phyloP scores from a whole-genome alignment of 2,329 filamentous ascomycete genomes.

The Fusarium heterosporum region DNA sequence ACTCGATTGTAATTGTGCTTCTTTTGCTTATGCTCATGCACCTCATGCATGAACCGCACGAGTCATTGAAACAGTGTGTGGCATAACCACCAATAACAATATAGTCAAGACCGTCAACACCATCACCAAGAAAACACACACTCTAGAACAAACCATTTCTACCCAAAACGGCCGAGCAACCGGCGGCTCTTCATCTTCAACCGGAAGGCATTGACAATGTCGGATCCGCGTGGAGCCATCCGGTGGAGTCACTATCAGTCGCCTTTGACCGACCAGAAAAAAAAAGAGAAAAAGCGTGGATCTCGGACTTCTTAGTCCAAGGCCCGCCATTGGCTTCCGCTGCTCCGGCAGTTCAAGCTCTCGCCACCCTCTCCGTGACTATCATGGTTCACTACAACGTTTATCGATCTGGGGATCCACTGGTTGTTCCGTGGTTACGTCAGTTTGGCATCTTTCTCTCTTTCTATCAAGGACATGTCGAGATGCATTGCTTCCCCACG shows the following conservation, averaged over 20 bases:
- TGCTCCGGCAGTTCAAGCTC: conserved; percentile 17
- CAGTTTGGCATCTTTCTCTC: conserved; percentile 9
- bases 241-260: background rate
- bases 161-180: conserved; percentile 8
- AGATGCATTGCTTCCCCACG: background rate
- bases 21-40: background rate
- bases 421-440: conserved; percentile 21
- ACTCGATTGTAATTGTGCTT: background rate
- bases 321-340: conserved; percentile 24
- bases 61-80: conserved; percentile 1
- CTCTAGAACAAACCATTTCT: background rate
- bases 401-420: conserved; percentile 19
- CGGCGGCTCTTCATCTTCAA: conserved; percentile 7
- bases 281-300: conserved; percentile 9
- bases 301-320: conserved; percentile 29
- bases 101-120: background rate
- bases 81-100: background rate
- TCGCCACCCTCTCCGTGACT: conserved; percentile 4
- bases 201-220: conserved; percentile 26
- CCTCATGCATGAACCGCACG: conserved; percentile 8
- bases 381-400: conserved; percentile 20
- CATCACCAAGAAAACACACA: background rate
- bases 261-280: background rate
- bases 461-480: background rate
- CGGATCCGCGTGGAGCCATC: conserved; percentile 23